Conservation (phyloP, 768 basidiomycete species). For the Xanthoconium purpureum region DNA sequence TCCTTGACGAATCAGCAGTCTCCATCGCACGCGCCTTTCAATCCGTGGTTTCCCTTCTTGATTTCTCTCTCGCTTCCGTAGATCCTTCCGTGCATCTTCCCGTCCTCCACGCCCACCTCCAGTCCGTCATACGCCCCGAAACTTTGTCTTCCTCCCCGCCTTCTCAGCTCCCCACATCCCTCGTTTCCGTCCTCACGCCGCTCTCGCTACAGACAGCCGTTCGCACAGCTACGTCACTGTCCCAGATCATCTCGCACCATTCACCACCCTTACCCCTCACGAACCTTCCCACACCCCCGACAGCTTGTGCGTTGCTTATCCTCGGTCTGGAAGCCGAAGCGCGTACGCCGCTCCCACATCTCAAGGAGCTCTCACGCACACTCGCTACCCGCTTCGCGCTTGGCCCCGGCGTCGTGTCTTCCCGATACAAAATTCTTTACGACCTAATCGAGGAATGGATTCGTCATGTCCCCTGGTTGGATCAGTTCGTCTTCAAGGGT, state of each 20-base stretch:
- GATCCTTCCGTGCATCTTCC: conserved; percentile 63
- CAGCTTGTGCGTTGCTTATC: conserved; percentile 68
- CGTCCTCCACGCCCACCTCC: conserved; percentile 52
- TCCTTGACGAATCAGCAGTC: conserved; percentile 52
- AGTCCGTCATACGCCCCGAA: conserved; percentile 35
- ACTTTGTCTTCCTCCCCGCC: conserved; percentile 18
- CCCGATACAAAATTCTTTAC: conserved; percentile 65
- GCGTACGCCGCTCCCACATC: conserved; percentile 47
- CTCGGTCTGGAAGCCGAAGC: conserved; percentile 69
- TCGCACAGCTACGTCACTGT: conserved; percentile 45
- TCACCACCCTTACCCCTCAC: conserved; percentile 40
- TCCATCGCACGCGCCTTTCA: conserved; percentile 55
- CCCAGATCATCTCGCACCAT: conserved; percentile 39
- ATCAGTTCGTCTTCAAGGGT: conserved; percentile 45
- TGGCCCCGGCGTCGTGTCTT: conserved; percentile 56
- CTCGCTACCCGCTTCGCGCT: conserved; percentile 53
- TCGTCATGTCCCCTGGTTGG: conserved; percentile 70
- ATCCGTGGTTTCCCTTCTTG: conserved; percentile 49
- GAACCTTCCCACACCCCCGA: conserved; percentile 40
- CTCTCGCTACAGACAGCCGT: conserved; percentile 40
- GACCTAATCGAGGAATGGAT: conserved; percentile 59
- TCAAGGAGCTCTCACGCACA: conserved; percentile 54
- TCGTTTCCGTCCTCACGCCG: conserved; percentile 37
- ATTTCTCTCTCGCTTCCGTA: conserved; percentile 48
- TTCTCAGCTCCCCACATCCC: conserved; percentile 32